phyloP scores from a whole-genome alignment of 176 grass and related monocot species.

The Musa acuminata region DNA sequence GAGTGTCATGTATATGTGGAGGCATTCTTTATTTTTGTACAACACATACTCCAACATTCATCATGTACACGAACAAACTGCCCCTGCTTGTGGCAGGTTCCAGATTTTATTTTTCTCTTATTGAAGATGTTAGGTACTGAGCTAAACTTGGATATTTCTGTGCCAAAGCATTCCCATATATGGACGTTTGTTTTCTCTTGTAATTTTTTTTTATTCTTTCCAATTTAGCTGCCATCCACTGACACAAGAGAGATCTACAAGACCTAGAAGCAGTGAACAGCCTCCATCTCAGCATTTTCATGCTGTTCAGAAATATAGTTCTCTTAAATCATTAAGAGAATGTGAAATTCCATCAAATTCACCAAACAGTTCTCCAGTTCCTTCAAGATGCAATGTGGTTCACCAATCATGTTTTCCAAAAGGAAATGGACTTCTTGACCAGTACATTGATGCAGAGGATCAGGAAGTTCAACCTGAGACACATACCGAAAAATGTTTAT shows the following conservation, averaged over 20 bases:
- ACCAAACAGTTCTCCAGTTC: background rate
- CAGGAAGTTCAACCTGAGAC: background rate
- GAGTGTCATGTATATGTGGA: too few species aligned
- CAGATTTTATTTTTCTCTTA: background rate
- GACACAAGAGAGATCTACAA: slow-evolving; percentile 21
- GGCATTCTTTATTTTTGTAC: too few species aligned
- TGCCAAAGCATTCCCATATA: background rate
- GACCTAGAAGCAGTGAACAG: slow-evolving; percentile 13
- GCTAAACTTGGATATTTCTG: background rate
- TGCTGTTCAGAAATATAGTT: background rate
- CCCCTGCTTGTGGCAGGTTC: too few species aligned
- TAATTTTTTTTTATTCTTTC: background rate
- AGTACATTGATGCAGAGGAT: background rate
- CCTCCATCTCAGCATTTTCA: background rate
- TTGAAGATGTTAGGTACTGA: background rate
- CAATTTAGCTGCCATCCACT: slow-evolving; percentile 4
- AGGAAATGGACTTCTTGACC: slow-evolving; percentile 29
- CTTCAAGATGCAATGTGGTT: slow-evolving; percentile 29
- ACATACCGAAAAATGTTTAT: background rate
- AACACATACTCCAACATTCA: too few species aligned
- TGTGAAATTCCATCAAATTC: slow-evolving; percentile 34
- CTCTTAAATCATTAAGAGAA: slow-evolving; percentile 24
- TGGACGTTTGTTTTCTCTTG: background rate
- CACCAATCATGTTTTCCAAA: slow-evolving; percentile 34
- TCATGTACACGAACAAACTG: too few species aligned